Percentiles rank a stretch among this genome's conserved stretches.
Evolutionary conservation across 768 basidiomycete genomes (phyloP).

Genomic region (Phylloporus sp.): DNA sequence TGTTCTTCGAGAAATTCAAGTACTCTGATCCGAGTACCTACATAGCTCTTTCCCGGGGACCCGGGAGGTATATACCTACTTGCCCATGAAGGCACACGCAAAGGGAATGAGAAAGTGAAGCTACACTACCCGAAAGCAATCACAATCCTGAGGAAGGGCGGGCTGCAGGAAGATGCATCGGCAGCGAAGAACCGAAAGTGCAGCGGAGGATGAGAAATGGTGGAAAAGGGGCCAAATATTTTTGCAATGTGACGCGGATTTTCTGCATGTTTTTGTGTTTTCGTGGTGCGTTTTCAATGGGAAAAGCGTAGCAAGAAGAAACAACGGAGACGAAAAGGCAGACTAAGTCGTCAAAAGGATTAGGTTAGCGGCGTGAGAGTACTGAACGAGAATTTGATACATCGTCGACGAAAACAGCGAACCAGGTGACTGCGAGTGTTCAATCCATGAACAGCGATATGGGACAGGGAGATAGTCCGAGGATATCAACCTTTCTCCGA

Average conservation of each 20-base stretch:
- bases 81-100: conserved; percentile 34
- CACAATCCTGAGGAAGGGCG: conserved; percentile 6
- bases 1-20: conserved; percentile 5
- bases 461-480: conserved; percentile 27
- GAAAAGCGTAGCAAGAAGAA: conserved; percentile 37
- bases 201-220: conserved; percentile 18
- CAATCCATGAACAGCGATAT: conserved; percentile 36
- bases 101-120: conserved; percentile 22
- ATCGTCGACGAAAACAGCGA: conserved; percentile 27
- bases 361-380: conserved; percentile 33
- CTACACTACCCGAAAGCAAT: conserved; percentile 23
- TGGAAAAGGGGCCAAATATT: conserved; percentile 40
- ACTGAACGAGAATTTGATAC: conserved; percentile 31
- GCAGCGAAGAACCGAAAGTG: conserved; percentile 10
- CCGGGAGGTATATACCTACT: conserved; percentile 37
- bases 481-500: conserved; percentile 28
- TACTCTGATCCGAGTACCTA: conserved; percentile 20
- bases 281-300: conserved; percentile 27
- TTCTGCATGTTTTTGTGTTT: conserved; percentile 36
- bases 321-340: conserved; percentile 32
- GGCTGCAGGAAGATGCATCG: conserved; percentile 4
- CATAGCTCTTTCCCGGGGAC: conserved; percentile 8
- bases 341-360: conserved; percentile 36
- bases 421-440: conserved; percentile 26
- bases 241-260: conserved; percentile 41